Percentiles rank a stretch among this genome's conserved stretches.
These are phyloP conservation scores for Sporobolomyces pararoseus DNA, from an alignment of 768 basidiomycete species.

Conservation along the genomic window DNA sequence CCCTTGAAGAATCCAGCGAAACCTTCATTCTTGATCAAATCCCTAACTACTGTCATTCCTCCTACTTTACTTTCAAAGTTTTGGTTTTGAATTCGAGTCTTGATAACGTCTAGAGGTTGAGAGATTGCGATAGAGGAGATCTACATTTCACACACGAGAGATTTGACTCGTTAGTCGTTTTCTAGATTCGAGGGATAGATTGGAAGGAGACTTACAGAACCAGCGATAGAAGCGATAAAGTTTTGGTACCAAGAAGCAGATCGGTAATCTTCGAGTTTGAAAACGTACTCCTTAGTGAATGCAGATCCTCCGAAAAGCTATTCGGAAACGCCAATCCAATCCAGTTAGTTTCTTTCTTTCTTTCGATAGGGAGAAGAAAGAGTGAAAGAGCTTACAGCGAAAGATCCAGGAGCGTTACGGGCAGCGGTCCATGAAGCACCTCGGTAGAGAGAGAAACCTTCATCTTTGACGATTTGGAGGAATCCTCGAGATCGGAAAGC, in stretches of 20 bases:
- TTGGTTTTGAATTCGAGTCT: slow-evolving; percentile 94
- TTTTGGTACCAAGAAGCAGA: slow-evolving; percentile 97
- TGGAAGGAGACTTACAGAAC: slow-evolving; percentile 55
- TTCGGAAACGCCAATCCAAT: neutral
- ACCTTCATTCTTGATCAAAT: slow-evolving; percentile 84
- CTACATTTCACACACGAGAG: neutral
- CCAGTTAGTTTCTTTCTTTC: neutral
- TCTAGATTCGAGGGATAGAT: neutral
- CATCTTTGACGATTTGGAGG: slow-evolving; percentile 82
- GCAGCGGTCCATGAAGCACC: slow-evolving; percentile 98
- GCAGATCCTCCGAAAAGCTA: slow-evolving; percentile 97
- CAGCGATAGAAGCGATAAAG: slow-evolving; percentile 89
- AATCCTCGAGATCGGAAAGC: slow-evolving; percentile 93
- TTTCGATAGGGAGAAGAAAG: neutral
- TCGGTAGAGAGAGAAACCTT: slow-evolving; percentile 85
- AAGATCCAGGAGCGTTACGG: slow-evolving; percentile 90
- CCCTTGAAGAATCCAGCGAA: slow-evolving; percentile 85
- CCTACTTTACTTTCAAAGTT: slow-evolving; percentile 62
- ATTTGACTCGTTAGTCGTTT: neutral
- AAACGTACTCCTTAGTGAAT: slow-evolving; percentile 84
- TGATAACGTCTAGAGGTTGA: slow-evolving; percentile 90
- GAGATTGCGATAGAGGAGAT: slow-evolving; percentile 93
- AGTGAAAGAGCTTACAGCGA: slow-evolving; percentile 64
- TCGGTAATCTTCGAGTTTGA: slow-evolving; percentile 82
- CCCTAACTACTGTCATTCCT: slow-evolving; percentile 75